Evolutionary conservation across 2,329 filamentous ascomycete genomes (phyloP), one percentile per base, ranked within the genome.

Genomic region (Paramyrothecium sp.): DNA sequence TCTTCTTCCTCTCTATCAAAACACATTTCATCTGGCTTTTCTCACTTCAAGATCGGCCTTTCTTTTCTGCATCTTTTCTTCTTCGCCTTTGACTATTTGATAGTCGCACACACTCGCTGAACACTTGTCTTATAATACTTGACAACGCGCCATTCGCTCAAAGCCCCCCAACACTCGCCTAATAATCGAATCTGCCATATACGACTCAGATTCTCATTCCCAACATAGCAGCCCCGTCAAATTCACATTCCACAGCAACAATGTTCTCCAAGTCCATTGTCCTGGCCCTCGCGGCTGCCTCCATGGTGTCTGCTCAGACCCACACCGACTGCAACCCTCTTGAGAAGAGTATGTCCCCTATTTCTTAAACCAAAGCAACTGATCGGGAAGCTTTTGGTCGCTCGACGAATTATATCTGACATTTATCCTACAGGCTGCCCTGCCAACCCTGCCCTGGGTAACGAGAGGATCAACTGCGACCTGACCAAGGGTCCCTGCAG

Each of bases 361-460:
- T 5, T 30, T 5, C 19, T 33, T 22, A 19, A 8, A 11, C 20
- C 23, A 7, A 17, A 10, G 12, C 50, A 54, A 19, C 49, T 30
- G 13, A 13, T 22, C 8, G 26, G 4, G 3, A 20, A 44, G 22
- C 21, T 16, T 19, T 17, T 19, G 19, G 13, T 30, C 50, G 3
- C 12, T 52, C 33, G 10, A 10, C 10, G 30, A 41, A 19, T n/a
- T 38, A 22, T 21, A 23, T 7, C 33, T 55, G 48, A 56, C 26
- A 16, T 41, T 26, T 22, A 34, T 33, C 4, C 3, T 10, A n/a
- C 56, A 84, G 82, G 69, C 34, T 98, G 94, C 77, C 85, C 90
- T 53, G 73, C 89, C 57, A 83, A 96, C 71, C 82, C 89, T 61
- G 94, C 93, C 12, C 81, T 97, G 16, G 92, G 90, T 54, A 86